Base-by-base conservation (phyloP, 2,329 filamentous ascomycete species). In the Dothideomycetes sp. region DNA sequence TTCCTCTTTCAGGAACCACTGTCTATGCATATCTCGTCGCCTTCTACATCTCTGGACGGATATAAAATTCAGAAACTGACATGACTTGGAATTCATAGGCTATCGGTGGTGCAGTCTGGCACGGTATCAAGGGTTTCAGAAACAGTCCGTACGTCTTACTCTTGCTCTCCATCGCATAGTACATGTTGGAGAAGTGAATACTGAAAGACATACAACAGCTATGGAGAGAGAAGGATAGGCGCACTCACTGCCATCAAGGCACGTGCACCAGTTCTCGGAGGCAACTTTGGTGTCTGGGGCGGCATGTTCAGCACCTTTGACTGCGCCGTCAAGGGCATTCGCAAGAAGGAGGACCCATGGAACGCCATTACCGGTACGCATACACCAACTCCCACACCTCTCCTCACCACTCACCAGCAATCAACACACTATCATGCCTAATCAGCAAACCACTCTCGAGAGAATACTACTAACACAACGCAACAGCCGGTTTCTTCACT, bases 211-310 rank as follows among this genome's bases (percentile, higher is more conserved):
- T 11, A 13, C 34, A 10, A 31, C 28, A 39, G 36, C 28, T 40
- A 40, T 27, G 91, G 91, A 61, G 91, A 98, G 71, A 78, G 91
- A 61, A 77, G 89, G 63, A 89, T 96, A 71, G 91, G 91, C 61
- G 67, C 91, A 53, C 75, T 98, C 67, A 95, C 89, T 55, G 91
- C 91, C 46, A 87, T 98, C 67, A 98, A 98, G 74, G 88, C 91
- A 60, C 83, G 91, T 60, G 91, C 91, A 29, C 91, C 91, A 2
- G 89, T 96, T 23, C 76, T 96, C 33, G 91, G 91, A 58, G 91
- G 91, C 57, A 98, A 98, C 72, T 98, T 96, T 56, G 89, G 89
- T 55, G 86, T 94, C 43, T 96, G 91, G 89, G 89, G 91, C 60
- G 91, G 91, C 51, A 70, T 96, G 44, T 96, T 96, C 73, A 86